Base-by-base conservation (phyloP, 495 filamentous ascomycete genomes). In the Chaetomium fimeti region DNA sequence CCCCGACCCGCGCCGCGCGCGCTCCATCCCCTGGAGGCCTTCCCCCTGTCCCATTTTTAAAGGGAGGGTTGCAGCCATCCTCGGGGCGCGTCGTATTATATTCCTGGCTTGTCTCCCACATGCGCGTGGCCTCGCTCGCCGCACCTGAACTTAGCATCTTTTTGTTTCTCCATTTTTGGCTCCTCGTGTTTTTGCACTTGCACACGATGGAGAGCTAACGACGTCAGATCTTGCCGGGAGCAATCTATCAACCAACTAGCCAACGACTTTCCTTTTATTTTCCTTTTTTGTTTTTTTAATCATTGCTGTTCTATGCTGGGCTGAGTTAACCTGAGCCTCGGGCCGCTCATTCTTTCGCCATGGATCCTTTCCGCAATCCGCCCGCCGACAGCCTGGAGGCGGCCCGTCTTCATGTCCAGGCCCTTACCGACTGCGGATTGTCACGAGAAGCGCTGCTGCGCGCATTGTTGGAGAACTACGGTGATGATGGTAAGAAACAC, bases 291-390 rank as follows among this genome's bases (percentile, higher is more conserved):
- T 69, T 68, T 43, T 22, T 55, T 38, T 55, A 11, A 36, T 9
- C 32, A 36, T 56, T 38, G 28, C 32, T 36, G 27, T 38, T 56
- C 36, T 43, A 67, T 56, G 20, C 55, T 40, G 61, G 24, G 42
- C 56, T 59, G 45, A 36, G 16, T 58, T 52, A 58, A 52, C 53
- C 42, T 49, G 56, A 65, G 57, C 40, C 24, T 13, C 27, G 32
- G 36, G 56, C 40, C 24, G 32, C 49, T 55, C 57, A 22, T 38
- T 16, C 20, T 25, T 18, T 57, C 54, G 28, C 54, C 45, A 72
- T 72, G 70, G 70, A 72, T 61, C 66, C 70, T 9, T 81, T 81
- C 1, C 81, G 81, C 29, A 78, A 78, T 66, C 78, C 80, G 47
- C 70, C 73, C 18, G 64, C 65, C 68, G 67, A 71, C 63, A 72